Percentiles rank a stretch among this genome's conserved stretches.
Evolutionary conservation across 495 filamentous ascomycete genomes (phyloP).

Genomic region (Tuber melanosporum): DNA sequence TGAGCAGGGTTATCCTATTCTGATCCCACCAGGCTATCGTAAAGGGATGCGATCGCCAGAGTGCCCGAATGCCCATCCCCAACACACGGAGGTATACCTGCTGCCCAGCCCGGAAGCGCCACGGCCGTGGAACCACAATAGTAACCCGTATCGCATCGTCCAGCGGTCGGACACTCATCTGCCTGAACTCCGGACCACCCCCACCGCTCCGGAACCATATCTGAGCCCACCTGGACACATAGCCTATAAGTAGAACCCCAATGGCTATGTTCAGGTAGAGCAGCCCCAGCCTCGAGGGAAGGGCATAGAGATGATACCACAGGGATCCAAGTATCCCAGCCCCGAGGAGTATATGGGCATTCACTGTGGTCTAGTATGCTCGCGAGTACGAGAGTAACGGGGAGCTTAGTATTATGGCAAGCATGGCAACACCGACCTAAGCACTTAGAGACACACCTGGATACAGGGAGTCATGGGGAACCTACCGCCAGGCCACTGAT

Average conservation of each 20-base stretch:
- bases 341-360: not conserved
- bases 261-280: constrained; percentile 23
- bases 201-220: constrained; percentile 15
- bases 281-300: constrained; percentile 12
- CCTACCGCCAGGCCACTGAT: not conserved
- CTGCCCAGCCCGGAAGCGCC: constrained; percentile 40
- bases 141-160: not conserved
- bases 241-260: constrained; percentile 5
- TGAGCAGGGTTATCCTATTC: constrained; percentile 39
- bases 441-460: not conserved
- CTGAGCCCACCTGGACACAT: constrained; percentile 1
- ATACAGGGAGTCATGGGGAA: not conserved
- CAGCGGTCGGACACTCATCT: constrained; percentile 5
- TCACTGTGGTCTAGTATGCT: not conserved
- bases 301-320: constrained; percentile 15
- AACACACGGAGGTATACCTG: constrained; percentile 40
- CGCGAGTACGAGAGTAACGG: not conserved
- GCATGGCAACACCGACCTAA: not conserved
- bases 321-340: not conserved
- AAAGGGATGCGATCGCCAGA: constrained; percentile 43
- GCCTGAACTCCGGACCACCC: constrained; percentile 11
- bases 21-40: constrained; percentile 43
- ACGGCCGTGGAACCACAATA: constrained; percentile 16
- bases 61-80: constrained; percentile 34
- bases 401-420: not conserved